Conservation (phyloP, 257 asterid species). For the Nicotiana benthamiana region DNA sequence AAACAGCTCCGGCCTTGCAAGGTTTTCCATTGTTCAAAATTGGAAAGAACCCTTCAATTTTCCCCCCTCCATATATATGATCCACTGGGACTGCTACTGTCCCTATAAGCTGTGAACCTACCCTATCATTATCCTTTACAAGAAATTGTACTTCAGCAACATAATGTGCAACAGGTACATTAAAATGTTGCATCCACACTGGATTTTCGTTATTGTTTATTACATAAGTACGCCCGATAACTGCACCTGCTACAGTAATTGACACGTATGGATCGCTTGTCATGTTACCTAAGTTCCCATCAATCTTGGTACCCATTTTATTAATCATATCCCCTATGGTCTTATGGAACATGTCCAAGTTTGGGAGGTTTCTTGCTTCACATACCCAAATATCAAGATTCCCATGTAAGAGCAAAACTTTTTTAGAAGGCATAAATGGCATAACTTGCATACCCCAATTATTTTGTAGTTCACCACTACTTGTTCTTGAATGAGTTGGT, state of each 20-base stretch:
- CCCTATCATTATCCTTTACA: constrained; percentile 83
- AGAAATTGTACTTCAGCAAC: constrained; percentile 72
- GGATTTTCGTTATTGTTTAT: constrained; percentile 82
- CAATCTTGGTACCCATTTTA: constrained; percentile 60
- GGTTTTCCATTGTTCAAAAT: constrained; percentile 78
- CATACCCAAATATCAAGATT: constrained; percentile 77
- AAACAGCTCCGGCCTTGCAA: constrained; percentile 76
- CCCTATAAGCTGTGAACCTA: constrained; percentile 93
- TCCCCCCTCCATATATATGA: constrained; percentile 60
- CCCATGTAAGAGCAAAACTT: constrained; percentile 69
- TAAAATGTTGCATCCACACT: constrained; percentile 84
- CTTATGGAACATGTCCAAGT: constrained; percentile 95
- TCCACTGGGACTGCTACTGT: constrained; percentile 79
- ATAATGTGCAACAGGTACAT: constrained; percentile 76
- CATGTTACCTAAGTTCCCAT: constrained; percentile 65
- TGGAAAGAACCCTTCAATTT: constrained; percentile 63
- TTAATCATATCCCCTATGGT: constrained; percentile 87
- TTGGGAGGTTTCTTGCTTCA: constrained; percentile 94
- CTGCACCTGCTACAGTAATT: constrained; percentile 50
- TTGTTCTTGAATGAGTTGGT: constrained; percentile 20
- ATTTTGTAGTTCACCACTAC: constrained; percentile 17
- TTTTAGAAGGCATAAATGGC: constrained; percentile 44
- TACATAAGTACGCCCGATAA: constrained; percentile 79
- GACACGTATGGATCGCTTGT: constrained; percentile 96
- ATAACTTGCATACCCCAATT: constrained; percentile 45